Evolutionary conservation across 495 filamentous ascomycete species (phyloP), one percentile per base, ranked within the genome.

Genomic region (Sporormia fimetaria): DNA sequence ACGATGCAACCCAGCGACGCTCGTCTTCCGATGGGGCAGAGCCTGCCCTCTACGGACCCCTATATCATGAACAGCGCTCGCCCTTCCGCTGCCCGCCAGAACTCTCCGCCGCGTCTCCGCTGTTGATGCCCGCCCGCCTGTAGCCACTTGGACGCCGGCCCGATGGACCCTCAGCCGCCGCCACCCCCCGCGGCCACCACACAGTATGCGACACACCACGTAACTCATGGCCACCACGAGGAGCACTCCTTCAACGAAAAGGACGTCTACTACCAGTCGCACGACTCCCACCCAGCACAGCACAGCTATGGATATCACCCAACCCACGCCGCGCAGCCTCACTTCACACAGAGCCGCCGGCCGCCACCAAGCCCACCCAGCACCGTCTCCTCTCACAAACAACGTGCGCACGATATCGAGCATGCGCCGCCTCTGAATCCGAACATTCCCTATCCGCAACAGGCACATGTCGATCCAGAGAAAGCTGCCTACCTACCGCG

Each of bases 281-380:
- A 15, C 3, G 14, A 44, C 21, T n/a, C 32, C 3, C 29, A 23
- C 21, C 5, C 36, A 37, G 17, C 46, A 33, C 20, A 33, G 39
- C 25, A 42, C 32, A 42, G 21, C 33, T 28, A 20, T 11, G 27
- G 27, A 35, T 40, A 34, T 14, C 33, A 24, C 21, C 51, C 42
- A 12, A 47, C 50, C 29, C 51, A 46, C 31, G 47, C 51, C 33
- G 47, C 51, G 27, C 51, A 46, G 33, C 51, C 42, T 12, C 51
- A 33, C 4, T 45, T 51, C 21, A 47, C 46, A 15, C 51, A 46
- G 1, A 47, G 51, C 25, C 21, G 27, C 3, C 44, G 37, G 15
- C 43, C 46, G 9, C 43, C 47, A 38, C 42, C 51, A 48, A 55
- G 51, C 36, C 47, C 42, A 16, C 21, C 16, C 39, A 42, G 40